Percentiles rank a stretch among this genome's conserved stretches.
These are phyloP conservation scores for Colletotrichum echinochloae DNA, from an alignment of 2,329 filamentous ascomycete species.

Conservation along the genomic window DNA sequence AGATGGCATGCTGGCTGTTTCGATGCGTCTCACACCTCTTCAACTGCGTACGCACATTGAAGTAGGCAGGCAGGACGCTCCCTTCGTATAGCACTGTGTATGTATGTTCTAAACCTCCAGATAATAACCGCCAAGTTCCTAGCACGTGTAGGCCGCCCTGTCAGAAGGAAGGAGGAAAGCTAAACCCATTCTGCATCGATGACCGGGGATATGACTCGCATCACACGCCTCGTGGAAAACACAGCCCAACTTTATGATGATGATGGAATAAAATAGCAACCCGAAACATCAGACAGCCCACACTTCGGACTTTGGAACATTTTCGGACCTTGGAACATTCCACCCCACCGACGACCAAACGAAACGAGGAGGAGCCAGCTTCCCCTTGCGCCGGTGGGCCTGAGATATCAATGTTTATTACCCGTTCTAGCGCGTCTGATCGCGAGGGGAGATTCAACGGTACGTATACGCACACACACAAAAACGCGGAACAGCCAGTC, in stretches of 20 bases:
- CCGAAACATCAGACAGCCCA: neutral
- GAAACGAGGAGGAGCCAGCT: neutral
- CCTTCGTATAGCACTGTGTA: neutral
- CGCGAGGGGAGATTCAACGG: neutral
- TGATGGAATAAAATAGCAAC: neutral
- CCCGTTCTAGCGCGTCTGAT: neutral
- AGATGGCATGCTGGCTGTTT: neutral
- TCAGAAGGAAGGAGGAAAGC: conserved; percentile 15
- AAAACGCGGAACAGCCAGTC: neutral
- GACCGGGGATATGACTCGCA: conserved; percentile 35
- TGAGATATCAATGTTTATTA: neutral
- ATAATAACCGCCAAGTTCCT: conserved; percentile 11
- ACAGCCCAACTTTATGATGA: neutral
- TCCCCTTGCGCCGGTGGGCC: neutral
- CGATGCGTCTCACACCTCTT: neutral
- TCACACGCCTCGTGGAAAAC: conserved; percentile 5
- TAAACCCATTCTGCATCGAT: conserved; percentile 28
- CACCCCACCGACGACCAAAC: neutral
- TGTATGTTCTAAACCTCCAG: conserved; percentile 5
- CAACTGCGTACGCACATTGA: neutral
- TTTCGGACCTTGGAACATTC: neutral
- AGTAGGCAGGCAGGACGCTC: neutral
- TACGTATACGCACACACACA: neutral
- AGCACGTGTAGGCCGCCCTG: conserved; percentile 3
- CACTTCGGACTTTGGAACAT: neutral